Percentiles rank a stretch among this genome's conserved stretches.
These are phyloP conservation scores for Colletotrichum sp. DNA, from an alignment of 2,329 filamentous ascomycete species.

Conservation along the genomic window DNA sequence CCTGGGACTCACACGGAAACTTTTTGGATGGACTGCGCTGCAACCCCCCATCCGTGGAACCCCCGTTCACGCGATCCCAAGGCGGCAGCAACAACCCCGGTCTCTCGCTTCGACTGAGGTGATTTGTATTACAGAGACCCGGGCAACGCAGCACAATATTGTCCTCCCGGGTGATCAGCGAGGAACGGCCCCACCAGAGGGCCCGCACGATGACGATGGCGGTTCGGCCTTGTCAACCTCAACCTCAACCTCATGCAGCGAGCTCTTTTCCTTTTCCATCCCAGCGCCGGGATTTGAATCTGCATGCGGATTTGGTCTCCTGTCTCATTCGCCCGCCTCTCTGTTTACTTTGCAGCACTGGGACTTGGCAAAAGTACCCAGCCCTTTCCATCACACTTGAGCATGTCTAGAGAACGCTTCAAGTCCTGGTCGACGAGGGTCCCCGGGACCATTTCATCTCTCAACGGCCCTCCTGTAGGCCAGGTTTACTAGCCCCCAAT, in stretches of 20 bases:
- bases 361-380: neutral
- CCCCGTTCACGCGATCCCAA: neutral
- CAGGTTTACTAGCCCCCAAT: neutral
- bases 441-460: neutral
- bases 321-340: neutral
- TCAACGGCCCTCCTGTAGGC: neutral
- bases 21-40: neutral
- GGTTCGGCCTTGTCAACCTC: neutral
- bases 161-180: neutral
- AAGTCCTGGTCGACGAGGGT: neutral
- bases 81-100: neutral
- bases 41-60: neutral
- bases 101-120: neutral
- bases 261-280: neutral
- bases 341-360: neutral
- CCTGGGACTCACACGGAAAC: neutral
- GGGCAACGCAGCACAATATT: neutral
- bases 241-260: neutral
- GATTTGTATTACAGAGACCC: constrained; percentile 6
- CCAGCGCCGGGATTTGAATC: neutral
- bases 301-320: neutral
- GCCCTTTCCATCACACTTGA: neutral
- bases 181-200: constrained; percentile 1
- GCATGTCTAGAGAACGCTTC: neutral
- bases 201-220: constrained; percentile 12